Evolutionary conservation across 1,139 yeast species (phyloP), one percentile per base, ranked within the genome.

Genomic region (Diutina sp.): DNA sequence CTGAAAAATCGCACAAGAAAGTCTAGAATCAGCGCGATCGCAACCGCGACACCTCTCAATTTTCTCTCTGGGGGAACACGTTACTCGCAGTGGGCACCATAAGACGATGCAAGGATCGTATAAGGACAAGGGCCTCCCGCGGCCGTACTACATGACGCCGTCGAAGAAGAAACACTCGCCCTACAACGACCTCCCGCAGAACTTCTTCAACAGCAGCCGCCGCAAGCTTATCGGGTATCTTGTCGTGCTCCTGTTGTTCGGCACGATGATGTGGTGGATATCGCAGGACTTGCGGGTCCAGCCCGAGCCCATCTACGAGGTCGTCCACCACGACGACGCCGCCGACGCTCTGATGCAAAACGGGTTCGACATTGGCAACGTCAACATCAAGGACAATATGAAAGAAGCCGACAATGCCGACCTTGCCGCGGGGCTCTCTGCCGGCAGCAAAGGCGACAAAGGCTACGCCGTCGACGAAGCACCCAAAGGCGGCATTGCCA

Each of bases 91-190:
- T 32, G 35, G 12, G 12, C 35, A 8, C 14, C 41, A n/a, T 3
- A 6, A 6, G 51, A 51, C 45, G 46, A 76, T 76, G 80, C 80
- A 76, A 67, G 80, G 80, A 51, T 69, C 76, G 21, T 73, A 76
- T 61, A 72, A 72, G 55, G 71, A 67, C 56, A 70, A 72, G 61
- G 80, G 80, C 30, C 69, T 76, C 58, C 80, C 80, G 38, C 67
- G 80, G 59, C 80, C 80, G 6, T 76, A 76, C 64, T 74, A 76
- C 62, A 76, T 76, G 80, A 76, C 74, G 61, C 80, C 80, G 11
- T 69, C 68, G 55, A 71, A 67, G 62, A 69, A 67, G 58, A 64
- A 65, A 21, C 57, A 60, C 41, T 71, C 76, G 0, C 78, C 77
- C 1, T 76, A 76, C 60, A 70, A 72, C 46, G 69, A 67, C 55